Evolutionary conservation across 345 rosid species (phyloP), one percentile per base, ranked within the genome.

Genomic region (Euphorbia lathyris): DNA sequence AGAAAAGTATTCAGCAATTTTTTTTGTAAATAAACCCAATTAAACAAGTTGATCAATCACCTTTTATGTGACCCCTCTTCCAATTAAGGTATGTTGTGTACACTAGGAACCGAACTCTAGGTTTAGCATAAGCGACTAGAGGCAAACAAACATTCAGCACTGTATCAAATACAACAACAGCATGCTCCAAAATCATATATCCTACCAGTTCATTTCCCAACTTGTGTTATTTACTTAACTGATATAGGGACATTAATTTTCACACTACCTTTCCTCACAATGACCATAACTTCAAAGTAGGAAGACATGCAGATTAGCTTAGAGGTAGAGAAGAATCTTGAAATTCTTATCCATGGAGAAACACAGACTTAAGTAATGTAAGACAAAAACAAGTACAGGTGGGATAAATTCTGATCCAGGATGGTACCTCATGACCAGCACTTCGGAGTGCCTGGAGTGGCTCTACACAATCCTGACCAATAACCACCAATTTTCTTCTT

Each of bases 401-500:
- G 23, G 17, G 27, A 19, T 30, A 11, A 34, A 50, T 25, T 20
- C 5, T 16, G 20, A 51, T 19, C 26, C 40, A 36, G 63, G 43
- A 27, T 61, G 48, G 63, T 83, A 88, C 98, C 96, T 92, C 94
- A 40, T 75, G 85, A 60, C 88, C 85, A 73, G 80, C 85, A 73
- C 63, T 83, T 58, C 91, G 90, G 63, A 92, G 96, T 34, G 98
- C 97, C 86, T 88, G 84, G 53, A 95, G 96, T n/a, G 99, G 99
- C 81, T 95, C 99, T 40, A 92, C 69, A 67, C 90, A 85, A 78
- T 87, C 88, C 81, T 88, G 98, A 77, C 93, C 89, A 67, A 92
- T 86, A 72, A 95, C 88, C 58, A 89, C 82, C 77, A 90, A 70
- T 74, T 87, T 90, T 68, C 89, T 83, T 76, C 76, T 79, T 75